Percentiles rank a stretch among this genome's conserved stretches.
Evolutionary conservation across 208 protist species (phyloP).

Genomic region (Porcisia hertigi): DNA sequence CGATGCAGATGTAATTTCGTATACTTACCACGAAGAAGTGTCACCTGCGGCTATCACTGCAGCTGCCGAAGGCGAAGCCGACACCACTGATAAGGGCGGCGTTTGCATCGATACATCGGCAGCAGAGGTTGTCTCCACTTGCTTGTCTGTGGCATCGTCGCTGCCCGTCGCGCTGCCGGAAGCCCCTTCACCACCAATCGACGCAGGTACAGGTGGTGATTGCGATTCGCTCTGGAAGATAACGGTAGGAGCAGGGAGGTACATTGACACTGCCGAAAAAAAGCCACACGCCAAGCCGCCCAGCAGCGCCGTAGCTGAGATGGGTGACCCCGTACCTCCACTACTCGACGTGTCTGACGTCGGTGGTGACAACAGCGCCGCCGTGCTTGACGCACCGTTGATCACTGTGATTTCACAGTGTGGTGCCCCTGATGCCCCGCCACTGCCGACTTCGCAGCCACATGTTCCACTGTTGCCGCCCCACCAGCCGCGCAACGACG

Average conservation of each 20-base stretch:
- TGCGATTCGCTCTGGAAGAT: neutral
- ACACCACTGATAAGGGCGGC: neutral
- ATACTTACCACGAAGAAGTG: neutral
- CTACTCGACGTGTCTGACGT: neutral
- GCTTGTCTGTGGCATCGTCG: neutral
- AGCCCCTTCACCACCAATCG: neutral
- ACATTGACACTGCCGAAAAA: neutral
- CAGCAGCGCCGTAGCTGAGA: neutral
- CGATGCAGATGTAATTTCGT: neutral
- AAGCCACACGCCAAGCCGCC: neutral
- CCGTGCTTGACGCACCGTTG: neutral
- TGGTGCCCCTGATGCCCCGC: neutral
- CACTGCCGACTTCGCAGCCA: neutral
- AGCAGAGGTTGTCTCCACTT: neutral
- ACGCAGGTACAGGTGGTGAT: neutral
- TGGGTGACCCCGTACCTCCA: neutral
- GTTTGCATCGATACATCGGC: neutral
- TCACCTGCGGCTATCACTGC: neutral
- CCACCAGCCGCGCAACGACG: constrained; percentile 12
- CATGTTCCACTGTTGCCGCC: neutral
- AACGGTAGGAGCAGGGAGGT: neutral
- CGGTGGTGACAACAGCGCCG: neutral
- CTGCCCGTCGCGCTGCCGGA: neutral
- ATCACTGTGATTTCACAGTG: neutral
- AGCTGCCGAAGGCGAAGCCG: neutral